Percentiles rank a stretch among this genome's conserved stretches.
Conservation (phyloP, 768 basidiomycete genomes). For the Lactarius psammicola region DNA sequence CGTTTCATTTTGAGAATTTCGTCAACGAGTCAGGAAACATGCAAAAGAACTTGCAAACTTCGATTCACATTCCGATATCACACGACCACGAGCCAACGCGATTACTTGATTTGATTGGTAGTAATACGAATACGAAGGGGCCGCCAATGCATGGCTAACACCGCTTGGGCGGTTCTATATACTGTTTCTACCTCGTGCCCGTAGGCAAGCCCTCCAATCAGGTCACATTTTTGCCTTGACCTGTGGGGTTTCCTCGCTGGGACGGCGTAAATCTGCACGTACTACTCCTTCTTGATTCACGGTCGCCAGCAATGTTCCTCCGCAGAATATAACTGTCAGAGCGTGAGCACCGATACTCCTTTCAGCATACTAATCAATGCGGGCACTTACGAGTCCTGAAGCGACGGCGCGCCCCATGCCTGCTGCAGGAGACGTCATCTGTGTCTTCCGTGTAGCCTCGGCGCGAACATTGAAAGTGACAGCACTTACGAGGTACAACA, state of each 20-base stretch:
- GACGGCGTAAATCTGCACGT: slow-evolving; percentile 19
- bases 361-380: not conserved
- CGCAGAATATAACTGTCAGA: slow-evolving; percentile 21
- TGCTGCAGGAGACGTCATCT: slow-evolving; percentile 17
- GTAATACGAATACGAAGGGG: not conserved
- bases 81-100: not conserved
- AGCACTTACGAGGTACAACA: slow-evolving; percentile 67
- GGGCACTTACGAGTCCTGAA: slow-evolving; percentile 20
- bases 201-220: not conserved
- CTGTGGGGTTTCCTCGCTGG: not conserved
- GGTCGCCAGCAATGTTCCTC: slow-evolving; percentile 23
- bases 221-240: slow-evolving; percentile 25
- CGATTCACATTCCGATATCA: not conserved
- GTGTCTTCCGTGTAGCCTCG: not conserved
- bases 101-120: not conserved
- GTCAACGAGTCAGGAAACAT: not conserved
- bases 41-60: not conserved
- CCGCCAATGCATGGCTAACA: not conserved
- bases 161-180: not conserved
- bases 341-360: not conserved
- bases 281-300: slow-evolving; percentile 27
- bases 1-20: slow-evolving; percentile 61
- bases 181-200: not conserved
- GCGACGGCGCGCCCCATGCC: slow-evolving; percentile 16
- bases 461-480: not conserved